Conservation (phyloP, 345 rosid genomes). For the Melaleuca quinquenervia region DNA sequence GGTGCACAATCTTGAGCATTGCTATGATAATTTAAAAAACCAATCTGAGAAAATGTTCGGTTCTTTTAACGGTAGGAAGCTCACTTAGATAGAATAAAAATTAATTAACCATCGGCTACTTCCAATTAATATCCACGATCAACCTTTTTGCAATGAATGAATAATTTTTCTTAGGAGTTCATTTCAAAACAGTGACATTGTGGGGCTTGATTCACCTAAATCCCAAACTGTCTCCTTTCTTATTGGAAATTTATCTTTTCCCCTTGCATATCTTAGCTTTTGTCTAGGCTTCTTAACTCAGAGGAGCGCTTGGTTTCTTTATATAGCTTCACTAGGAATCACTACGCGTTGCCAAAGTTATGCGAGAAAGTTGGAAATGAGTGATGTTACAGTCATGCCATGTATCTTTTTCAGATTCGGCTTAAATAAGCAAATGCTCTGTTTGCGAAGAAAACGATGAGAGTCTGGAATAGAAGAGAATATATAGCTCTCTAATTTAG, state of each 20-base stretch:
- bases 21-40: neutral
- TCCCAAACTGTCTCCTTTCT: neutral
- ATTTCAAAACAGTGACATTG: neutral
- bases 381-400: neutral
- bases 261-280: neutral
- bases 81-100: neutral
- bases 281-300: neutral
- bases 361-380: neutral
- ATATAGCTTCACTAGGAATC: neutral
- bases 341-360: fast-evolving
- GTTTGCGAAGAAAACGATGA: too few species aligned
- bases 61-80: neutral
- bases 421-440: too few species aligned
- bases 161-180: neutral
- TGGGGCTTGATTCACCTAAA: neutral
- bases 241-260: neutral
- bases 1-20: neutral
- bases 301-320: neutral
- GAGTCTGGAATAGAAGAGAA: too few species aligned
- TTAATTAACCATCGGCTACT: neutral
- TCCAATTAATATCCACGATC: neutral
- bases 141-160: neutral
- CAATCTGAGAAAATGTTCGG: neutral
- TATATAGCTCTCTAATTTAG: neutral
- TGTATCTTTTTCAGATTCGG: neutral